Evolutionary conservation across 208 protist species (phyloP).

Genomic region (Acanthamoeba culbertsoni): DNA sequence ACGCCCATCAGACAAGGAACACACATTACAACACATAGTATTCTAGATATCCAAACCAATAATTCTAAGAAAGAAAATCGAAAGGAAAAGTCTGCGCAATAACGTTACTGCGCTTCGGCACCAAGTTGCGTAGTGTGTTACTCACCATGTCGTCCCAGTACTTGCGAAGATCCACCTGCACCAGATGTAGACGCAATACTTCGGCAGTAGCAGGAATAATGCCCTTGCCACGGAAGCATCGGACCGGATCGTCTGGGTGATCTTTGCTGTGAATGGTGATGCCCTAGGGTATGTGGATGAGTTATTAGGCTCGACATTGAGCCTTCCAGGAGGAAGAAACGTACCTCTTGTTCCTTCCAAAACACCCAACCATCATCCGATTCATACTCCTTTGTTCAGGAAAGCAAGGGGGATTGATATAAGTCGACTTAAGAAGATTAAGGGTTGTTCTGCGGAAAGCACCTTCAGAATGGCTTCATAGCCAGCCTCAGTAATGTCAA

Average conservation of each 20-base stretch:
- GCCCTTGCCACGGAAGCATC: slow-evolving; percentile 34
- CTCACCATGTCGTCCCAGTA: slow-evolving; percentile 23
- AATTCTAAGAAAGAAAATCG: no score
- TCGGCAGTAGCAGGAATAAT: slow-evolving; percentile 1
- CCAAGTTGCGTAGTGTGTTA: no score
- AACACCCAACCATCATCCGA: slow-evolving; percentile 18
- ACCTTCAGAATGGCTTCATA: slow-evolving; percentile 20
- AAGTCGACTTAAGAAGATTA: neutral
- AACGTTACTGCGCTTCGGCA: no score
- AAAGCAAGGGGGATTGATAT: no score
- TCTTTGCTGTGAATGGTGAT: slow-evolving; percentile 11
- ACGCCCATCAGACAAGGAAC: neutral
- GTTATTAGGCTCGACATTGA: neutral
- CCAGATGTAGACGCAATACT: slow-evolving; percentile 10
- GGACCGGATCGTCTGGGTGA: neutral
- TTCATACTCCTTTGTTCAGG: neutral
- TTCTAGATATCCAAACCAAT: no score
- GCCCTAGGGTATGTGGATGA: neutral
- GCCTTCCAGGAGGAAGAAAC: no score
- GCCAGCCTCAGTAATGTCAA: neutral
- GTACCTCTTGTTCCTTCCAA: slow-evolving; percentile 5
- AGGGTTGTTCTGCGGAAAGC: no score
- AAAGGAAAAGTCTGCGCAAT: neutral
- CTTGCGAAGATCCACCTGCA: neutral
- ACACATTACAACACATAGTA: neutral